Evolutionary conservation across 2,329 filamentous ascomycete genomes (phyloP).

Genomic region (Pseudogymnoascus sp.): DNA sequence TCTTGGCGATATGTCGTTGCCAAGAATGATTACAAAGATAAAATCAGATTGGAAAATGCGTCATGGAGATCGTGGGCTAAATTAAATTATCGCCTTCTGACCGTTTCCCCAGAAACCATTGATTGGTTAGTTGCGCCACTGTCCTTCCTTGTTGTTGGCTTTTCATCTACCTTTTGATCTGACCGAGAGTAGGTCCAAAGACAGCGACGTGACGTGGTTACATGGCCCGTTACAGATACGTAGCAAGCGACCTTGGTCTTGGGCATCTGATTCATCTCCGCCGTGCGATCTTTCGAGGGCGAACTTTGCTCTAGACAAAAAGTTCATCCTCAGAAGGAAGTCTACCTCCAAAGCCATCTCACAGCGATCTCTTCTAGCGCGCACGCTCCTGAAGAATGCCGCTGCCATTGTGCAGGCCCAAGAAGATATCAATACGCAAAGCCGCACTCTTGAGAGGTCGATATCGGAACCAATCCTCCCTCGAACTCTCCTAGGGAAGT

Average conservation of each 20-base stretch:
- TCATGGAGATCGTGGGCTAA: conserved; percentile 96
- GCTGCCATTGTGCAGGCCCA: conserved; percentile 12
- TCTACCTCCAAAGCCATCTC: too few relatives aligned
- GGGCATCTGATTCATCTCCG: too few relatives aligned
- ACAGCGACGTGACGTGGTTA: conserved; percentile 91
- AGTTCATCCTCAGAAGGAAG: conserved; percentile 69
- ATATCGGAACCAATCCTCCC: background rate
- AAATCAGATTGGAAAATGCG: conserved; percentile 67
- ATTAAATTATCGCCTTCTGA: conserved; percentile 73
- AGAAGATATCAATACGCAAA: background rate
- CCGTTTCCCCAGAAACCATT: conserved; percentile 77
- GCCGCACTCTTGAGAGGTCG: background rate
- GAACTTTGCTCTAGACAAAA: conserved; percentile 50
- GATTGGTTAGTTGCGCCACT: conserved; percentile 72
- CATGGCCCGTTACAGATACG: conserved; percentile 71
- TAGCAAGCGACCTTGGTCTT: too few relatives aligned
- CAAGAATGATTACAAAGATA: too few relatives aligned
- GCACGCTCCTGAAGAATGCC: conserved; percentile 72
- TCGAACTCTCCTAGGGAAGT: background rate
- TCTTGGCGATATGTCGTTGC: too few relatives aligned
- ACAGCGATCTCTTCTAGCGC: conserved; percentile 75
- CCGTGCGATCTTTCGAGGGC: conserved; percentile 21
- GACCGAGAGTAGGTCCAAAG: conserved; percentile 29
- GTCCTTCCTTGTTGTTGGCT: too few relatives aligned
- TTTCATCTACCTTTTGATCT: background rate